A percentile compares a stretch with the other conserved stretches of the same genome.
Conservation (phyloP, 108 stramenopile species). For the Skeletonema potamos region DNA sequence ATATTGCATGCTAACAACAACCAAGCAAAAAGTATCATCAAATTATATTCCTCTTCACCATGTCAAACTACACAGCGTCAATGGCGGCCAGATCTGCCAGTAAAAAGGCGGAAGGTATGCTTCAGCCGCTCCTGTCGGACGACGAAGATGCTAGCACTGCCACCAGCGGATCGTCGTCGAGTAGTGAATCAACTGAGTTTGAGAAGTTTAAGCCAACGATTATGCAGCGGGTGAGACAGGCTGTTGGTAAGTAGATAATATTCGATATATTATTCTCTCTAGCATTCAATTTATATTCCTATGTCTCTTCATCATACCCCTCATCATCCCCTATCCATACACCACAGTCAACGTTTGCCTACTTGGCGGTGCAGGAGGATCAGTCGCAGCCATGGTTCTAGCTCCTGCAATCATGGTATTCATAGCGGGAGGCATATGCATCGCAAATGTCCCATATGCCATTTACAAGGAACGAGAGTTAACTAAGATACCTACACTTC, state of each 20-base stretch:
- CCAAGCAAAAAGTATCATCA: not conserved
- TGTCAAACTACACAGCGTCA: not conserved
- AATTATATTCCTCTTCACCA: not conserved
- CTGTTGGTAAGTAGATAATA: not conserved
- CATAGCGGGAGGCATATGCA: conserved; percentile 22
- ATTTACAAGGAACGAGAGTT: conserved; percentile 22
- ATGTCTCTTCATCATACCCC: not conserved
- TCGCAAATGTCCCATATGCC: conserved; percentile 27
- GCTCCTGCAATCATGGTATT: conserved; percentile 19
- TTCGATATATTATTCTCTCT: too few relatives aligned
- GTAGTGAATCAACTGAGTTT: not conserved
- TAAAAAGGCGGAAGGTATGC: not conserved
- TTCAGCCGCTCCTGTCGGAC: conserved; percentile 1
- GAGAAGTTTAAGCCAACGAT: not conserved
- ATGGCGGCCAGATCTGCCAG: not conserved
- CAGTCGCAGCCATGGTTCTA: conserved; percentile 15
- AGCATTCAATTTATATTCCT: not conserved
- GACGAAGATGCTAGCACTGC: not conserved
- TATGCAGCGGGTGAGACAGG: not conserved
- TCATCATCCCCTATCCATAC: not conserved
- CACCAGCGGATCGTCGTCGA: not conserved
- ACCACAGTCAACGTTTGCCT: not conserved
- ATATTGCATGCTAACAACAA: too few relatives aligned
- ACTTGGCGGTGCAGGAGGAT: not conserved
- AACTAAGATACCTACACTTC: conserved; percentile 22